A percentile compares a stretch with the other conserved stretches of the same genome.
Conservation (phyloP, 1,139 yeast species). For the Neolecta irregularis region DNA sequence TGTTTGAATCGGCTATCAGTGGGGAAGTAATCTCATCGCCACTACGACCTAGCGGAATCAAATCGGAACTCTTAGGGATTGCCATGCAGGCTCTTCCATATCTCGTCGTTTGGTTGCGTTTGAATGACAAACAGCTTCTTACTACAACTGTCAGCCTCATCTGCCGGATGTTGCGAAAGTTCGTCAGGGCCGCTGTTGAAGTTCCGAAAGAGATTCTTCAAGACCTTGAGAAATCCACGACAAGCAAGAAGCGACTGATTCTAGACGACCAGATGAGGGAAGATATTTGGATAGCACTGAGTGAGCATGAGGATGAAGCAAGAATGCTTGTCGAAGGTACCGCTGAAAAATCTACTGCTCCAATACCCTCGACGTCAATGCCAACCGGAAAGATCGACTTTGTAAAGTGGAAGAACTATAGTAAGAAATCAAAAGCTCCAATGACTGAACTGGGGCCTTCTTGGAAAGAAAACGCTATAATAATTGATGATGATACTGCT, state of each 20-base stretch:
- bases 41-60: background rate
- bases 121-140: conserved; percentile 62
- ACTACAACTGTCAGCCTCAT: conserved; percentile 48
- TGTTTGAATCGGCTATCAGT: conserved; percentile 26
- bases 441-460: no score
- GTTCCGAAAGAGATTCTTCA: conserved; percentile 38
- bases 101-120: conserved; percentile 62
- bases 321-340: conserved; percentile 4
- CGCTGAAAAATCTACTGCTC: background rate
- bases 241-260: conserved; percentile 43
- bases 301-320: conserved; percentile 9
- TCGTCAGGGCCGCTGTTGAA: conserved; percentile 35
- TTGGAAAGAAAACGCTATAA: no score
- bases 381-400: no score
- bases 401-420: no score
- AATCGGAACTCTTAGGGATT: conserved; percentile 18
- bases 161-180: conserved; percentile 42
- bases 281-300: conserved; percentile 16
- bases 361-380: no score
- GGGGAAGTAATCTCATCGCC: background rate
- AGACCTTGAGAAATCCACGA: conserved; percentile 46
- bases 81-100: conserved; percentile 23
- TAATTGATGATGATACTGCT: no score
- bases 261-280: conserved; percentile 18
- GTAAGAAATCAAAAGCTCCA: no score